Conservation (phyloP, 257 asterid species). For the Lithospermum erythrorhizon region DNA sequence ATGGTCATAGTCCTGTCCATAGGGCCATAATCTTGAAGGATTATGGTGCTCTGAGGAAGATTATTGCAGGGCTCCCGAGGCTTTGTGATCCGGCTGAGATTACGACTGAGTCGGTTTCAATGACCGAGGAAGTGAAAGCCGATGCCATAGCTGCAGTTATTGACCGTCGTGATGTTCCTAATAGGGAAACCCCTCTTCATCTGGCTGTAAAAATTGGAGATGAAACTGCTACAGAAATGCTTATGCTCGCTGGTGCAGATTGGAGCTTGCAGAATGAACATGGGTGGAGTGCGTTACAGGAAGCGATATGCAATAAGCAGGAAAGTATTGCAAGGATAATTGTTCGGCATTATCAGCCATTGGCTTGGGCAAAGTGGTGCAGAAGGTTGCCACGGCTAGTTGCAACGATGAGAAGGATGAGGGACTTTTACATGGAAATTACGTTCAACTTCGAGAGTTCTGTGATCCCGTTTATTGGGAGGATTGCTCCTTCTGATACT, state of each 20-base stretch:
- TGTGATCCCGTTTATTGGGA: conserved; percentile 4
- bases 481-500: conserved; percentile 10
- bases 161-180: conserved; percentile 9
- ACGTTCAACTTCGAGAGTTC: conserved; percentile 7
- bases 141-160: conserved; percentile 3
- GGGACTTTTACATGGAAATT: conserved; percentile 13
- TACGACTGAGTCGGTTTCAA: conserved; percentile 2
- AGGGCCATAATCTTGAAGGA: conserved; percentile 6
- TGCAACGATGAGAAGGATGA: conserved; percentile 9
- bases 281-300: conserved; percentile 3
- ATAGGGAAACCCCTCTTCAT: conserved; percentile 10
- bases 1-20: conserved; percentile 9
- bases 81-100: conserved; percentile 8
- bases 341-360: conserved; percentile 1
- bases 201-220: conserved; percentile 7
- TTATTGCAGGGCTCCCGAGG: conserved; percentile 2
- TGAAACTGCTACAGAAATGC: conserved; percentile 4
- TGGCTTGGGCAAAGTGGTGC: conserved; percentile 9
- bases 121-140: conserved; percentile 6
- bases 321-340: conserved; percentile 7
- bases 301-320: background rate
- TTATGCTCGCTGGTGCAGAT: conserved; percentile 5
- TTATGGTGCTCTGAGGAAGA: conserved; percentile 2
- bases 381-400: conserved; percentile 5
- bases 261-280: conserved; percentile 6